These are phyloP conservation scores for Linderina pennispora DNA, from an alignment of 192 early-diverging fungal species.

Conservation along the genomic window DNA sequence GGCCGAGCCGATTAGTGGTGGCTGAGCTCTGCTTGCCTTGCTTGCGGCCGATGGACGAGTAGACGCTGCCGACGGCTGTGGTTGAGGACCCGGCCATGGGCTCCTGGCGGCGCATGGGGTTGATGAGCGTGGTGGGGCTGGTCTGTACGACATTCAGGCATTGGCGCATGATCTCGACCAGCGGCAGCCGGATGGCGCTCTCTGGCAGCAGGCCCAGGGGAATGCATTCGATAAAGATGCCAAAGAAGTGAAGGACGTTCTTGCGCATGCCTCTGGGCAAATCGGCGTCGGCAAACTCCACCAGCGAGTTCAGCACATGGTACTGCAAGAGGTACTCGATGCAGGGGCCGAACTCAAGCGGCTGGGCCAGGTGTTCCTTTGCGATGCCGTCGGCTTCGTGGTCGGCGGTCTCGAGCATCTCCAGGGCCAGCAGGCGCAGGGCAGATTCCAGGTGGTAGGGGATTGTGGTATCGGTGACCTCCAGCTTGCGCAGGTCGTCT, in stretches of 20 bases:
- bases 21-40: neutral
- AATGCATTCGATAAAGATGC: constrained; percentile 16
- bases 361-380: constrained; percentile 7
- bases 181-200: constrained; percentile 36
- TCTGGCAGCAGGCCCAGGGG: constrained; percentile 38
- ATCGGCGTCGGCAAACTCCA: constrained; percentile 35
- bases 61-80: neutral
- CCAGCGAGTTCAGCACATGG: constrained; percentile 36
- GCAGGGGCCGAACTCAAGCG: constrained; percentile 40
- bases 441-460: constrained; percentile 37
- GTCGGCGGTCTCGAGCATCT: constrained; percentile 10
- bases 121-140: constrained; percentile 19
- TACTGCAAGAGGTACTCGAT: constrained; percentile 40
- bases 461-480: constrained; percentile 25
- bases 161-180: constrained; percentile 40
- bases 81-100: neutral
- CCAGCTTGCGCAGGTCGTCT: constrained; percentile 11
- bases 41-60: too few species aligned
- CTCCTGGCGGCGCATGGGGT: constrained; percentile 13
- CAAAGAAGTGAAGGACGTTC: constrained; percentile 39
- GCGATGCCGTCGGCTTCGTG: neutral
- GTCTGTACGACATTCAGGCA: constrained; percentile 20
- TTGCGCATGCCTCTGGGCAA: constrained; percentile 33
- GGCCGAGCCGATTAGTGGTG: constrained; percentile 9
- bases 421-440: constrained; percentile 15